Conservation (phyloP, 1,139 yeast species). For the Tardiomyces depauwii region DNA sequence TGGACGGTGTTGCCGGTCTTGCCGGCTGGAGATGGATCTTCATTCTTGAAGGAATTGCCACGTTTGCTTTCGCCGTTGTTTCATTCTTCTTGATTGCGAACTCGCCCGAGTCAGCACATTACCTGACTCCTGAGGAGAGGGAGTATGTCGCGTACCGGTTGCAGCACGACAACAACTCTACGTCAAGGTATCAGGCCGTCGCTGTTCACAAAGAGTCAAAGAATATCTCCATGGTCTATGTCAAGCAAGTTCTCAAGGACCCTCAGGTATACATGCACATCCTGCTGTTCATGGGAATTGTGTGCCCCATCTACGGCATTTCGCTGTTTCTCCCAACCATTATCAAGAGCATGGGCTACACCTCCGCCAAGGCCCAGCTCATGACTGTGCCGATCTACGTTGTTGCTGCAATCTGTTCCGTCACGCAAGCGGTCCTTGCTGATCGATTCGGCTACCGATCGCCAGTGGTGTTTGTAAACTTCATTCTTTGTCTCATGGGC, state of each 20-base stretch:
- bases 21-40: constrained; percentile 76
- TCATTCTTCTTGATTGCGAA: constrained; percentile 41
- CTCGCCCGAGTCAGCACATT: constrained; percentile 36
- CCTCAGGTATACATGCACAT: constrained; percentile 18
- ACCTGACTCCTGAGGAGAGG: constrained; percentile 37
- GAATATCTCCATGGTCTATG: constrained; percentile 11
- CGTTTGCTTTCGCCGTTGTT: constrained; percentile 20
- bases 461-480: constrained; percentile 24
- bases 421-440: constrained; percentile 23
- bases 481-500: constrained; percentile 24
- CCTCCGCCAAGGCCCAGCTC: constrained; percentile 16
- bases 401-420: constrained; percentile 24
- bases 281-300: constrained; percentile 24
- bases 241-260: constrained; percentile 9
- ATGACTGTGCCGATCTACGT: constrained; percentile 28
- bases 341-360: constrained; percentile 21
- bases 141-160: constrained; percentile 36
- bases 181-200: constrained; percentile 4
- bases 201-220: not conserved
- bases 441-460: constrained; percentile 26
- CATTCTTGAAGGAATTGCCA: constrained; percentile 55
- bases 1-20: constrained; percentile 43
- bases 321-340: constrained; percentile 25
- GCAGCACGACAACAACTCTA: constrained; percentile 17
- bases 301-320: constrained; percentile 15